phyloP scores from a whole-genome alignment of 805 yeast genomes.

The Starmerella gropengiesseri region DNA sequence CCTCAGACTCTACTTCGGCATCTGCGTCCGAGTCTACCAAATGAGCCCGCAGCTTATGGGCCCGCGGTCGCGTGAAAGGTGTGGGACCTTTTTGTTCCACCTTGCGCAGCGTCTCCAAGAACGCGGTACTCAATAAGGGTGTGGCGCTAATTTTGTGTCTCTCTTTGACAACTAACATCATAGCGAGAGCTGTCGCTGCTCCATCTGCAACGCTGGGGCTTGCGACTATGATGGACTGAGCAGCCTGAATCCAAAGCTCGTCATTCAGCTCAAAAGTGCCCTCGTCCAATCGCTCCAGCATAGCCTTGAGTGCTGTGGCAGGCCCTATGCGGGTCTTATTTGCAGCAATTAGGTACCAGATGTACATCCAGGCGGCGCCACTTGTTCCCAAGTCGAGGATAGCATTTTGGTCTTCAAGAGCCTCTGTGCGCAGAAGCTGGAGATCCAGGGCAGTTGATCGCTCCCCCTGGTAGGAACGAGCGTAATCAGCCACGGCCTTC shows the following conservation, averaged over 20 bases:
- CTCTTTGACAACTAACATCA: not conserved
- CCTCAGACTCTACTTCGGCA: too few relatives aligned
- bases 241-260: not conserved
- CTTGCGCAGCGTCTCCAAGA: conserved; percentile 17
- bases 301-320: not conserved
- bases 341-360: not conserved
- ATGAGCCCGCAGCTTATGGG: too few relatives aligned
- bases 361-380: not conserved
- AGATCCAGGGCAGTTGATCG: conserved; percentile 6
- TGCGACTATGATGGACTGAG: not conserved
- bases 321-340: not conserved
- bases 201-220: not conserved
- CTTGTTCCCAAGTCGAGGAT: conserved; percentile 8
- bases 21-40: too few relatives aligned
- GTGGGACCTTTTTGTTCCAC: too few relatives aligned
- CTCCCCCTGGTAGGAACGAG: too few relatives aligned
- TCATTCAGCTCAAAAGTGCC: not conserved
- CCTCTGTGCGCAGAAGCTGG: conserved; percentile 1
- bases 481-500: too few relatives aligned
- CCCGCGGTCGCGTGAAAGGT: too few relatives aligned
- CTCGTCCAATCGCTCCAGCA: not conserved
- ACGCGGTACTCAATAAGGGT: not conserved
- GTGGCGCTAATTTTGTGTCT: not conserved
- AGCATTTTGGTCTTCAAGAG: not conserved
- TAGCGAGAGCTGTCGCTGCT: not conserved